Evolutionary conservation across 2,329 filamentous ascomycete genomes (phyloP).

Genomic region (Zopfia rhizophila): DNA sequence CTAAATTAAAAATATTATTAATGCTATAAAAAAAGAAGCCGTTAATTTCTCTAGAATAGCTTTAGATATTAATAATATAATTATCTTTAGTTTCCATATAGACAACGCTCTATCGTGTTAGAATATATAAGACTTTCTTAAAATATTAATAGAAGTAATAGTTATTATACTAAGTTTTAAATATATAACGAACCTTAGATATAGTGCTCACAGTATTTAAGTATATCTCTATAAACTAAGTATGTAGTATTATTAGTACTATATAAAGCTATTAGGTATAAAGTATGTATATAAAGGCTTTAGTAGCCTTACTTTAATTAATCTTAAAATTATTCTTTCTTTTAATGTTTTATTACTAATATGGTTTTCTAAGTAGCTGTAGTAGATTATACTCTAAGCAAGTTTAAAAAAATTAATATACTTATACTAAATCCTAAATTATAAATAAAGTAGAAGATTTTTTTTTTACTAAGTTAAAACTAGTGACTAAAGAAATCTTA

Average conservation of each 20-base stretch:
- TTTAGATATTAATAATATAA: no score
- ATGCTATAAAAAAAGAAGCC: no score
- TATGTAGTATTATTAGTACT: constrained; percentile 18
- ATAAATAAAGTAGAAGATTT: not conserved
- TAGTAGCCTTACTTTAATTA: constrained; percentile 17
- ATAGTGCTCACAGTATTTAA: constrained; percentile 25
- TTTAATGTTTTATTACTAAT: constrained; percentile 20
- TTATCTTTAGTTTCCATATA: not conserved
- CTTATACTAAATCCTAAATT: constrained; percentile 4
- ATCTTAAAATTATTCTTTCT: constrained; percentile 8
- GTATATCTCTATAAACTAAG: constrained; percentile 19
- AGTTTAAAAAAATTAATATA: constrained; percentile 7
- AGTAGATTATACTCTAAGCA: constrained; percentile 27
- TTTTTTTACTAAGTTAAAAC: constrained; percentile 24
- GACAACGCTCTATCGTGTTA: constrained; percentile 17
- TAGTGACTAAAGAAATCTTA: constrained; percentile 12
- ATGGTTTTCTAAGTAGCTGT: constrained; percentile 21
- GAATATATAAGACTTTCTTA: constrained; percentile 21
- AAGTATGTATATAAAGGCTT: constrained; percentile 22
- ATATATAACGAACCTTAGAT: constrained; percentile 23
- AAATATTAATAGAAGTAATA: constrained; percentile 49
- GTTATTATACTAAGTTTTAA: constrained; percentile 49
- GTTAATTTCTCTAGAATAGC: no score
- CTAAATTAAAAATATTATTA: no score
- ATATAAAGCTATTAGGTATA: constrained; percentile 30